These are phyloP conservation scores for Colletotrichum limetticola DNA, from an alignment of 2,329 filamentous ascomycete species.

Conservation along the genomic window DNA sequence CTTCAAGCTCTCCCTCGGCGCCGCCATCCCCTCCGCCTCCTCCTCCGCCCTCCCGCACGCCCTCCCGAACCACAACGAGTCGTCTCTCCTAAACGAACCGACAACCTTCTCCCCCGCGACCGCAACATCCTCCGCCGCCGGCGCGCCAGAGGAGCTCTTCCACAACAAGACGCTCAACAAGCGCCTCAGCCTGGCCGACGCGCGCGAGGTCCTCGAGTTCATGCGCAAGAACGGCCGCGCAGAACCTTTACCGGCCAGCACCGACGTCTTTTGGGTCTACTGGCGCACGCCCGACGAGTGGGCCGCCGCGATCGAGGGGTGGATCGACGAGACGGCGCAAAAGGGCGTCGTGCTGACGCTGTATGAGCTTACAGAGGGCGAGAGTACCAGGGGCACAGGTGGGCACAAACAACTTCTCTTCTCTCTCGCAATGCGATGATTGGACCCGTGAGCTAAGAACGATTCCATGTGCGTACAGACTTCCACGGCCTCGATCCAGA, in stretches of 20 bases:
- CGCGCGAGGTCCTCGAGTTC: conserved; percentile 67
- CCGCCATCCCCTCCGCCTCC: conserved; percentile 63
- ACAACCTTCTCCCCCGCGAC: conserved; percentile 52
- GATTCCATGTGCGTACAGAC: conserved; percentile 61
- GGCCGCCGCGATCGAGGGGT: conserved; percentile 81
- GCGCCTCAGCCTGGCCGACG: conserved; percentile 60
- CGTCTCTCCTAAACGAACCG: conserved; percentile 47
- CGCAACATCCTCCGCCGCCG: conserved; percentile 53
- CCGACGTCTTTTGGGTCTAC: conserved; percentile 77
- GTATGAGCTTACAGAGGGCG: conserved; percentile 92
- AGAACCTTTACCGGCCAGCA: conserved; percentile 69
- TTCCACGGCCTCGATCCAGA: conserved; percentile 91
- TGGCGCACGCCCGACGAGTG: conserved; percentile 93
- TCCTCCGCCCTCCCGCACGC: conserved; percentile 39
- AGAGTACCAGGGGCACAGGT: conserved; percentile 78
- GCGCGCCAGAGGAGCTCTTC: conserved; percentile 60
- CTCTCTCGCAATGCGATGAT: neutral
- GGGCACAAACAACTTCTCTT: conserved; percentile 40
- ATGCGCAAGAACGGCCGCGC: conserved; percentile 69
- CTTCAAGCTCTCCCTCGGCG: conserved; percentile 76
- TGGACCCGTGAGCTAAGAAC: conserved; percentile 36
- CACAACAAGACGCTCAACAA: conserved; percentile 65
- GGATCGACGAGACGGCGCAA: conserved; percentile 90
- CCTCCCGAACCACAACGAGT: conserved; percentile 42
- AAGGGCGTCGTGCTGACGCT: conserved; percentile 90